A percentile compares a stretch with the other conserved stretches of the same genome.
These are phyloP conservation scores for Crithidia acanthocephali DNA, from an alignment of 208 protist genomes.

Conservation along the genomic window DNA sequence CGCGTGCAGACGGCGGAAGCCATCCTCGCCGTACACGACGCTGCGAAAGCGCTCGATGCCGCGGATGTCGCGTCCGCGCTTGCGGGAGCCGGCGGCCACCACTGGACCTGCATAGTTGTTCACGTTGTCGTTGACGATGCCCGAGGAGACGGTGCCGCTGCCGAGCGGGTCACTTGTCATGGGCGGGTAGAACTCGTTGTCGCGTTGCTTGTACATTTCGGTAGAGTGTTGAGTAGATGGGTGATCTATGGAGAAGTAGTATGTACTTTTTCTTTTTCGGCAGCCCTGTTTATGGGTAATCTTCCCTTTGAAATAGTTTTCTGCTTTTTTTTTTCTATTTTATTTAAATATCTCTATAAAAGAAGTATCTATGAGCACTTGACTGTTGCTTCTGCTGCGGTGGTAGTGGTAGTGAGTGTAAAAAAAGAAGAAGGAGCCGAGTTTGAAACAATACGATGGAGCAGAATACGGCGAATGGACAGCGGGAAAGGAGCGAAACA, in stretches of 20 bases:
- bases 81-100: slow-evolving; percentile 50
- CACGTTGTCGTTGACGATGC: background rate
- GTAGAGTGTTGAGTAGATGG: background rate
- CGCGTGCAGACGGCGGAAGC: slow-evolving; percentile 74
- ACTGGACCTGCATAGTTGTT: background rate
- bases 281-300: too few species aligned
- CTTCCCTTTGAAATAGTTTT: too few species aligned
- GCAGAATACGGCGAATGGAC: too few species aligned
- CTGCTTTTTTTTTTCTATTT: too few species aligned
- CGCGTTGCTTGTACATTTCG: slow-evolving; percentile 72
- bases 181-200: slow-evolving; percentile 55
- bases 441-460: too few species aligned
- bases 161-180: slow-evolving; percentile 54
- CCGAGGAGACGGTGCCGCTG: slow-evolving; percentile 19
- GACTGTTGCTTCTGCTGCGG: too few species aligned
- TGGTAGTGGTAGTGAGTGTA: too few species aligned
- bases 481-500: too few species aligned
- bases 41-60: slow-evolving; percentile 67
- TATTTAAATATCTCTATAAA: too few species aligned
- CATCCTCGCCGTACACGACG: slow-evolving; percentile 76
- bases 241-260: background rate
- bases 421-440: too few species aligned
- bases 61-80: slow-evolving; percentile 77
- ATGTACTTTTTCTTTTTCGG: background rate
- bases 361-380: too few species aligned